phyloP scores from a whole-genome alignment of 768 basidiomycete genomes.

The Auricularia sp. region DNA sequence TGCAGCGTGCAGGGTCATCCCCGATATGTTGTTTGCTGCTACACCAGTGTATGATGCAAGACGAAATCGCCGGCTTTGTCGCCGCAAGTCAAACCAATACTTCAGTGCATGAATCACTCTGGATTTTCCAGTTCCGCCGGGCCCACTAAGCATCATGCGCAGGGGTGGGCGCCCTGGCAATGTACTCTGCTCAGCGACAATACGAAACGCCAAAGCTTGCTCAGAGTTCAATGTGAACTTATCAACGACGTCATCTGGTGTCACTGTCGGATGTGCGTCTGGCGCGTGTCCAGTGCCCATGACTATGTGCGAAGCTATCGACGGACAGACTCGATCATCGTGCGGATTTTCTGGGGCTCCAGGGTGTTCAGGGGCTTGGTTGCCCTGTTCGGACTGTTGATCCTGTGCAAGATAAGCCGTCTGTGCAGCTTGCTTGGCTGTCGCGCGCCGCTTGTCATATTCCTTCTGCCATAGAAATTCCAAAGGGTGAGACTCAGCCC shows the following conservation, averaged over 20 bases:
- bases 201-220: conserved; percentile 23
- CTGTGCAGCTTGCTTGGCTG: conserved; percentile 7
- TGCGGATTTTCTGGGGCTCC: not conserved
- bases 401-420: not conserved
- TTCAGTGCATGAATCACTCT: not conserved
- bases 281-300: not conserved
- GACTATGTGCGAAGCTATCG: conserved; percentile 3
- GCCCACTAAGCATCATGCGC: not conserved
- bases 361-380: conserved; percentile 1
- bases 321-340: not conserved
- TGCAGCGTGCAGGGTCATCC: not conserved
- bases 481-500: not conserved
- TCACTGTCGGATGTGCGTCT: conserved; percentile 2
- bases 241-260: conserved; percentile 12
- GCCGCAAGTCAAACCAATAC: not conserved
- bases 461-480: conserved; percentile 11
- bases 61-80: not conserved
- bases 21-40: not conserved
- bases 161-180: conserved; percentile 12
- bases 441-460: conserved; percentile 10
- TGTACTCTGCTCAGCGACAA: conserved; percentile 21
- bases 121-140: not conserved
- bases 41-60: not conserved
- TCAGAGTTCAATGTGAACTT: conserved; percentile 25
- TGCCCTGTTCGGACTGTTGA: not conserved